Percentiles rank a stretch among this genome's conserved stretches.
These are phyloP conservation scores for Acanthamoeba lugdunensis DNA, from an alignment of 208 protist species.

Conservation along the genomic window DNA sequence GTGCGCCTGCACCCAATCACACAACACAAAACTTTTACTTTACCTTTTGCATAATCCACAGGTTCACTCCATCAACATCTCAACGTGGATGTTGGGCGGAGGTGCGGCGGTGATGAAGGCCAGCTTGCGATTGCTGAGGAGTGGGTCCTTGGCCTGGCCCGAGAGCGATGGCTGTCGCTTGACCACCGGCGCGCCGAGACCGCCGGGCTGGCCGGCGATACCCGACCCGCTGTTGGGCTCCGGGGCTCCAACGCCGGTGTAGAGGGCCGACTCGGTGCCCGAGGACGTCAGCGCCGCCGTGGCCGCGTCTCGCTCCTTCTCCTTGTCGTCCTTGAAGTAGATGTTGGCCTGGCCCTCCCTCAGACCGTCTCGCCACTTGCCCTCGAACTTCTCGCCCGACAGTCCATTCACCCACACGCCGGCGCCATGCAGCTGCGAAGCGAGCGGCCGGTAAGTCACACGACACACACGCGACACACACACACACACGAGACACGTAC, in stretches of 20 bases:
- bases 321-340: slow-evolving; percentile 64
- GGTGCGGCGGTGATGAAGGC: slow-evolving; percentile 49
- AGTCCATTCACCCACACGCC: slow-evolving; percentile 48
- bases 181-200: background rate
- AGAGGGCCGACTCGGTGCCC: background rate
- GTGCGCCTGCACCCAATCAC: background rate
- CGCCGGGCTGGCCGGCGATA: slow-evolving; percentile 1
- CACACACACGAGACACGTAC: background rate
- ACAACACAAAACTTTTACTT: background rate
- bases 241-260: background rate
- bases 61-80: slow-evolving; percentile 47
- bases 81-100: slow-evolving; percentile 45
- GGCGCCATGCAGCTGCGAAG: background rate
- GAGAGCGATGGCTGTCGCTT: slow-evolving; percentile 49
- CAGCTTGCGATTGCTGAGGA: slow-evolving; percentile 47
- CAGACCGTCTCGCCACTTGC: slow-evolving; percentile 60
- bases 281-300: background rate
- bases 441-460: background rate
- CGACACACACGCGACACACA: too few species aligned
- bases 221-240: background rate
- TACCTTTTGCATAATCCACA: background rate
- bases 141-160: slow-evolving; percentile 34
- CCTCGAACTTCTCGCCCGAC: slow-evolving; percentile 64
- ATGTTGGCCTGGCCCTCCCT: slow-evolving; percentile 20
- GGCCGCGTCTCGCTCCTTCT: slow-evolving; percentile 14